Evolutionary conservation across 805 yeast genomes (phyloP).

Genomic region (Hemisphaericaspora nanyangensis): DNA sequence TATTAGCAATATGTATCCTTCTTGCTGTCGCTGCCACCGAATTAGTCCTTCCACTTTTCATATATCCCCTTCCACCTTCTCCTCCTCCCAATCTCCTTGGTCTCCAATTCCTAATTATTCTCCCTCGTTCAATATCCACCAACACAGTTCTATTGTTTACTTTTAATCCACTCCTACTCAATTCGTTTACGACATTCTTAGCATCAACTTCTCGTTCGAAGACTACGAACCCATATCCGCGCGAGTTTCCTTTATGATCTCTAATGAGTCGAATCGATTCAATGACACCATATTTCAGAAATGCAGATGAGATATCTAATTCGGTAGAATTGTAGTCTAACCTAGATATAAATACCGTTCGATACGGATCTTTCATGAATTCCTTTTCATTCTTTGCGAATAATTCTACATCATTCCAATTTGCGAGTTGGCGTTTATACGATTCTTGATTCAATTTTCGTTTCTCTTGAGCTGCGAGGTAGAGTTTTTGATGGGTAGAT

Average conservation of each 20-base stretch:
- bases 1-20: constrained; percentile 17
- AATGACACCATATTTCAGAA: constrained; percentile 66
- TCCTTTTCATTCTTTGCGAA: constrained; percentile 26
- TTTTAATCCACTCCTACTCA: constrained; percentile 42
- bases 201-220: constrained; percentile 60
- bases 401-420: constrained; percentile 31
- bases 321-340: constrained; percentile 64
- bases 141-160: constrained; percentile 51
- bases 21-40: constrained; percentile 37
- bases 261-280: constrained; percentile 45
- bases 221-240: constrained; percentile 83
- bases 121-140: constrained; percentile 72
- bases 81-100: constrained; percentile 88
- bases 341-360: constrained; percentile 75
- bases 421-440: constrained; percentile 21
- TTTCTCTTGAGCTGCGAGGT: constrained; percentile 6
- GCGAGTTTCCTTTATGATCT: constrained; percentile 45
- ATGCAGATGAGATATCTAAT: constrained; percentile 59
- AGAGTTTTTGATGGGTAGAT: constrained; percentile 2
- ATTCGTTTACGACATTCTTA: constrained; percentile 54
- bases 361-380: constrained; percentile 56
- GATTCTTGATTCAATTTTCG: constrained; percentile 10
- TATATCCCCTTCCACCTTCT: constrained; percentile 77
- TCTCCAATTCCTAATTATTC: constrained; percentile 62
- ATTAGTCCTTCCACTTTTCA: constrained; percentile 24